Conservation (phyloP, 306 rosid species). For the Crotalaria pallida region DNA sequence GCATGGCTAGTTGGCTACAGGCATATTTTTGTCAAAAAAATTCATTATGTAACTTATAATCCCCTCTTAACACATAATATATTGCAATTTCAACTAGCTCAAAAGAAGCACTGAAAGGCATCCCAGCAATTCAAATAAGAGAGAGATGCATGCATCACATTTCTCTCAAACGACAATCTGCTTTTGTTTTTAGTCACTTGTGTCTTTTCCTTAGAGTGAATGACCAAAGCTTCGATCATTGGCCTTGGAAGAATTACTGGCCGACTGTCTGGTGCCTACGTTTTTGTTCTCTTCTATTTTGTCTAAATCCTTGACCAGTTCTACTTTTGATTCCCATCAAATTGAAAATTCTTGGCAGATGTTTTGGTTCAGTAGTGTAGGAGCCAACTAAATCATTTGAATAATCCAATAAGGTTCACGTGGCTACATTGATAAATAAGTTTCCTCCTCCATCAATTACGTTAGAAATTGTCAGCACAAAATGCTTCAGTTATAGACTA, state of each 20-base stretch:
- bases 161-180: neutral
- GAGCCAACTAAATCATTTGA: neutral
- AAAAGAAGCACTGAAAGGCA: neutral
- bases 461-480: conserved; percentile 3
- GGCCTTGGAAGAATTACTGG: conserved; percentile 7
- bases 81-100: neutral
- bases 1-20: no score
- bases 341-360: neutral
- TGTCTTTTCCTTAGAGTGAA: neutral
- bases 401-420: neutral
- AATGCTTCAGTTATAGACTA: neutral
- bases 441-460: neutral
- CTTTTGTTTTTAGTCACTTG: neutral
- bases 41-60: no score
- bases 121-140: neutral
- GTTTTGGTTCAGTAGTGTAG: neutral
- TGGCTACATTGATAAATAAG: neutral
- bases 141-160: neutral
- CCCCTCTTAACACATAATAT: conserved; percentile 24
- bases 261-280: neutral
- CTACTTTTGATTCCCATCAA: neutral
- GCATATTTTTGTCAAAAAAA: no score
- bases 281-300: neutral
- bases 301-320: neutral
- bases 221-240: neutral